Evolutionary conservation across 305 asterid species (phyloP).

Genomic region (Lippia alba): DNA sequence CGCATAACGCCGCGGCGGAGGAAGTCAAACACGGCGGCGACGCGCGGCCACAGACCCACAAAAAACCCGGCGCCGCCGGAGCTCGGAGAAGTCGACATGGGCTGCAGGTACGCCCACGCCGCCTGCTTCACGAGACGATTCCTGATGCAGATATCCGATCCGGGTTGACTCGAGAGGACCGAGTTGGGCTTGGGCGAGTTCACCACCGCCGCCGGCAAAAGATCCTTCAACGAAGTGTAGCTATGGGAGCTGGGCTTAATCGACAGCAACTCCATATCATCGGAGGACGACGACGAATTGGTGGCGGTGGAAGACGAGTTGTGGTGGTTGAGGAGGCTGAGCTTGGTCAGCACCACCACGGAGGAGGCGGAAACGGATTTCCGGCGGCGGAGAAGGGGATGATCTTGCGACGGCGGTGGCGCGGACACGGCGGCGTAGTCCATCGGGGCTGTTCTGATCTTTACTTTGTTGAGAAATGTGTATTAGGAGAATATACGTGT

Average conservation of each 20-base stretch:
- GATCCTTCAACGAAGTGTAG: conserved; percentile 77
- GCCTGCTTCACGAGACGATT: conserved; percentile 90
- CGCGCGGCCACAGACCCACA: conserved; percentile 47
- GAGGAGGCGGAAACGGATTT: conserved; percentile 44
- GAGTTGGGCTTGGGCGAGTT: conserved; percentile 65
- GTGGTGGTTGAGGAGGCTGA: conserved; percentile 29
- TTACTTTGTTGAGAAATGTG: conserved; percentile 13
- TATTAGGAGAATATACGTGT: conserved; percentile 3
- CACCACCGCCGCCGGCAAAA: conserved; percentile 59
- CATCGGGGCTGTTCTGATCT: conserved; percentile 25
- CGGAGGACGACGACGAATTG: conserved; percentile 44
- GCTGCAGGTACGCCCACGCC: conserved; percentile 90
- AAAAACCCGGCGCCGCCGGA: conserved; percentile 47
- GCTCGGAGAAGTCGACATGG: conserved; percentile 63
- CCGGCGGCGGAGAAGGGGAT: conserved; percentile 56
- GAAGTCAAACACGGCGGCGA: conserved; percentile 46
- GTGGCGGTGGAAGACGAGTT: conserved; percentile 29
- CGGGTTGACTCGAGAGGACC: conserved; percentile 38
- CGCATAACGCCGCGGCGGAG: conserved; percentile 44
- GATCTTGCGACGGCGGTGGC: conserved; percentile 31
- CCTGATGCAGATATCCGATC: conserved; percentile 68
- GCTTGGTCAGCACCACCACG: conserved; percentile 38
- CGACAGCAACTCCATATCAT: conserved; percentile 56
- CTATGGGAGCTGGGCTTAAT: conserved; percentile 47
- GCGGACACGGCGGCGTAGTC: conserved; percentile 33